A percentile compares a stretch with the other conserved stretches of the same genome.
Conservation (phyloP, 306 rosid genomes). For the Styphnolobium japonicum region DNA sequence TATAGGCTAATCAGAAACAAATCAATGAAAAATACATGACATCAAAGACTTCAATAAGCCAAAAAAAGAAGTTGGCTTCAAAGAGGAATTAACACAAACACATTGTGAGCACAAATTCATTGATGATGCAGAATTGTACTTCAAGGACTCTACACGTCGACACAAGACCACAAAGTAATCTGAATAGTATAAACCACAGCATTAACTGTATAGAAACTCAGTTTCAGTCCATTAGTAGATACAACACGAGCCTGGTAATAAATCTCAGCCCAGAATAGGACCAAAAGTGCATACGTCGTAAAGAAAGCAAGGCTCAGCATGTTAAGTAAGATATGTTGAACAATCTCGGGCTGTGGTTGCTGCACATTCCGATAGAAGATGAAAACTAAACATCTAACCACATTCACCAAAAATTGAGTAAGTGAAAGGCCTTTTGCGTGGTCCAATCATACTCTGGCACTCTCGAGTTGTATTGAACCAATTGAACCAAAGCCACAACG, state of each 20-base stretch:
- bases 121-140: too few relatives aligned
- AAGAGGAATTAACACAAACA: too few relatives aligned
- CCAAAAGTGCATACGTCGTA: slow-evolving; percentile 87
- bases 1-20: too few relatives aligned
- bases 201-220: slow-evolving; percentile 72
- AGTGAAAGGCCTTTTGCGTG: slow-evolving; percentile 98
- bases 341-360: slow-evolving; percentile 69
- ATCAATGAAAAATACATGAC: too few relatives aligned
- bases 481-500: slow-evolving; percentile 78
- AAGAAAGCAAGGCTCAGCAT: slow-evolving; percentile 92
- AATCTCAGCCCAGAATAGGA: slow-evolving; percentile 96
- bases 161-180: too few relatives aligned
- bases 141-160: too few relatives aligned
- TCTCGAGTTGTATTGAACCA: slow-evolving; percentile 83
- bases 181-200: slow-evolving; percentile 76
- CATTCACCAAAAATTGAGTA: slow-evolving; percentile 91
- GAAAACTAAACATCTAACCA: slow-evolving; percentile 76
- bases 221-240: slow-evolving; percentile 90
- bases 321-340: slow-evolving; percentile 77
- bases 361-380: slow-evolving; percentile 68
- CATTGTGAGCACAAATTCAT: too few relatives aligned
- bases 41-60: too few relatives aligned
- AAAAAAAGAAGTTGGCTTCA: too few relatives aligned
- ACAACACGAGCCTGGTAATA: slow-evolving; percentile 98
- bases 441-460: slow-evolving; percentile 99